A percentile compares a stretch with the other conserved stretches of the same genome.
These are phyloP conservation scores for Eutrema japonicum DNA, from an alignment of 345 rosid species.

Conservation along the genomic window DNA sequence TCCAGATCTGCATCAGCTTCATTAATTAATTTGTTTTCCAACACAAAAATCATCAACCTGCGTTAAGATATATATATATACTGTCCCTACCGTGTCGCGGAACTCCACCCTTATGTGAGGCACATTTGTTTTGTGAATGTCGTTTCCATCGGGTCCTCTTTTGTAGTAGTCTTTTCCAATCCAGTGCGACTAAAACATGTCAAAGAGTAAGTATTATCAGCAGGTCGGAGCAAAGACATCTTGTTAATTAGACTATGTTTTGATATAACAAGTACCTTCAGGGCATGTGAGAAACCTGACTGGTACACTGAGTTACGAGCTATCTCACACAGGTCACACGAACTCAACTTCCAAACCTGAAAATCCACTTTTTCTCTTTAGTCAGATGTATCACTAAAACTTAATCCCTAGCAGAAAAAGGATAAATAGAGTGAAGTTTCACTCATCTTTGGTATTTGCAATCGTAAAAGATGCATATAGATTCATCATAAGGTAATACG, in stretches of 20 bases:
- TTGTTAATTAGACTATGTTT: background rate
- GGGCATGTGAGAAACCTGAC: conserved; percentile 98
- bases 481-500: background rate
- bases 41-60: background rate
- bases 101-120: conserved; percentile 97
- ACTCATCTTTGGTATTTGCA: background rate
- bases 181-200: conserved; percentile 84
- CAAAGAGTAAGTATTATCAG: conserved; percentile 2
- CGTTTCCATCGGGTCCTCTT: conserved; percentile 95
- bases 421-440: background rate
- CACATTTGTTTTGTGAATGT: conserved; percentile 89
- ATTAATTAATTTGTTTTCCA: background rate
- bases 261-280: conserved; percentile 60
- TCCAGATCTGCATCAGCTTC: conserved; percentile 72
- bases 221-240: background rate
- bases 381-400: background rate
- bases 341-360: conserved; percentile 97
- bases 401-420: background rate
- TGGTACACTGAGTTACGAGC: conserved; percentile 99
- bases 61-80: background rate
- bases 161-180: conserved; percentile 89
- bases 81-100: conserved; percentile 68
- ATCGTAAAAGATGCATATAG: background rate
- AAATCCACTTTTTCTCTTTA: conserved; percentile 10
- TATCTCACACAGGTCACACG: conserved; percentile 96